A percentile compares a stretch with the other conserved stretches of the same genome.
Evolutionary conservation across 768 basidiomycete species (phyloP).

Genomic region (Pisolithus tinctorius): DNA sequence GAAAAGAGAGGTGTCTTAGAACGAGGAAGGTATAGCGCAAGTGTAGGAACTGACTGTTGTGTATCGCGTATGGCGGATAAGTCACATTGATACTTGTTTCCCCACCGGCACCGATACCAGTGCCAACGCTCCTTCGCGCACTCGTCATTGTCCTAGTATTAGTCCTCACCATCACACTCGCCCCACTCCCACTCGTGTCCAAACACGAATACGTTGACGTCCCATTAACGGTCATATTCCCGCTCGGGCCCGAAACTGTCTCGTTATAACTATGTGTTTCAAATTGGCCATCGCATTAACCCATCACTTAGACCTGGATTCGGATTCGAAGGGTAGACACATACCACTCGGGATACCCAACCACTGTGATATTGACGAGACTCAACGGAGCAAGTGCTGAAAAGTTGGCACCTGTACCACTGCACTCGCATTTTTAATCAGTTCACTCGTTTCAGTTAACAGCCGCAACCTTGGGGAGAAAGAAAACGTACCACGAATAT

Average conservation of each 20-base stretch:
- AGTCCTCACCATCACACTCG: conserved; percentile 52
- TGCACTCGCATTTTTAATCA: background rate
- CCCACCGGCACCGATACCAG: conserved; percentile 45
- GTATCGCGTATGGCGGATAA: conserved; percentile 59
- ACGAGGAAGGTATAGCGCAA: background rate
- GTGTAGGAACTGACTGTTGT: conserved; percentile 47
- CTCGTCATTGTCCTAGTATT: conserved; percentile 5
- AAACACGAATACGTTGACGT: conserved; percentile 43
- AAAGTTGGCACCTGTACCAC: conserved; percentile 49
- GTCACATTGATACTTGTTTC: conserved; percentile 46
- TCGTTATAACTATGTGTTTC: conserved; percentile 46
- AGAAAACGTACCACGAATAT: conserved; percentile 41
- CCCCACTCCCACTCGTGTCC: conserved; percentile 30
- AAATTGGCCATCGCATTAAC: conserved; percentile 18
- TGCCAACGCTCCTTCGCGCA: conserved; percentile 23
- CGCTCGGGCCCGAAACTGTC: conserved; percentile 57
- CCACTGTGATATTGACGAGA: conserved; percentile 40
- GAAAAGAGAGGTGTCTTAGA: background rate
- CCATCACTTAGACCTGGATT: conserved; percentile 25
- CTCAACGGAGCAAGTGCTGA: conserved; percentile 53
- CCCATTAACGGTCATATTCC: conserved; percentile 70
- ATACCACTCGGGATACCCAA: conserved; percentile 67
- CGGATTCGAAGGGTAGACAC: background rate
- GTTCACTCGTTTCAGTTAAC: background rate
- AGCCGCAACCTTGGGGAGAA: background rate